Base-by-base conservation (phyloP, 176 grass and related monocot genomes). In the Aegilops sharonensis region DNA sequence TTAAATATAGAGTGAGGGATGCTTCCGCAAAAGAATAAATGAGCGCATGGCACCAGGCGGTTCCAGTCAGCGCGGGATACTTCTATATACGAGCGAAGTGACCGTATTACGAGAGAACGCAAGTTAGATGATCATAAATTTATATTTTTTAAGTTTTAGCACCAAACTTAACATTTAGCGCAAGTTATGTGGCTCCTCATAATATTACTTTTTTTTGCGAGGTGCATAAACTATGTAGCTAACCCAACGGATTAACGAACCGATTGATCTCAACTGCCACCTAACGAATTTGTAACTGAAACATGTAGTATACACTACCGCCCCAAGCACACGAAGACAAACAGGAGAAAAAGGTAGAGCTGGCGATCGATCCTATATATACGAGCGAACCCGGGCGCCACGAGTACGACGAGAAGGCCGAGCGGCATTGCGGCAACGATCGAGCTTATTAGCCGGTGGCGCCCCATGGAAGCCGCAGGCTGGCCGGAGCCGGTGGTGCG, bases 401-500 rank as follows among this genome's bases (percentile, higher is more conserved):
- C 29, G 9, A 72, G 68, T 42, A 72, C 10, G 11, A 43, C 36
- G 37, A 40, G 34, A 73, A 24, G 5, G 71, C n/a, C 72, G 47
- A 29, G 42, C 72, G 24, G 13, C 24, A 75, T 50, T 75, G 72
- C 42, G 15, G 45, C 73, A 64, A 5, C 59, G 60, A 79, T n/a
- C 56, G 35, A 64, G 15, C 39, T 32, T 9, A 24, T 32, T 1
- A 25, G 9, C 1, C 6, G 23, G 11, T 8, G 52, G 27, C 52
- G 21, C 81, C 36, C 72, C 14, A 92, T 85, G 80, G 86, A 77
- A 59, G 67, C 36, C 1, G 24, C 24, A 3, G 84, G 77, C 45
- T 98, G 95, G 95, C 95, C 95, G 45, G 95, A 98, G 89, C 89
- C 91, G 24, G 66, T 98, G 24, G 86, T 98, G 6, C 83, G 87